Evolutionary conservation across 129 eudicot species (phyloP), one percentile per base, ranked within the genome.

Genomic region (Ambrosia trifida): DNA sequence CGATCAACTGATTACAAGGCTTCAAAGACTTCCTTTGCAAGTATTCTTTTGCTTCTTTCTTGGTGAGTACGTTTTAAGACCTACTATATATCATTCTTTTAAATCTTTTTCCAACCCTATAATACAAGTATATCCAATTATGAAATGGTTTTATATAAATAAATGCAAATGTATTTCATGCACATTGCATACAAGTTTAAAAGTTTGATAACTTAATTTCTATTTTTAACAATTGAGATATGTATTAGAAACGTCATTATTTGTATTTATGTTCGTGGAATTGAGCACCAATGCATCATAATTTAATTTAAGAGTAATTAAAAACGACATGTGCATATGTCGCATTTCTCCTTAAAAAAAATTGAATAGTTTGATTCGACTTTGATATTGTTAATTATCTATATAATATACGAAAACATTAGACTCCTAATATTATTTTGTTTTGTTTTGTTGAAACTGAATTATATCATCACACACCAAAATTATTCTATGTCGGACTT

Each of bases 1-100:
- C 46, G 66, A 44, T 28, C 76, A 38, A 57, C 45, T 20, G 45
- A 66, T 58, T 81, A 70, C 72, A 73, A 76, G 73, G 31, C 79
- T 57, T 79, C 73, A 32, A 73, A 24, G n/a, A 82, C 80, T 58
- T 71, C 78, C 7, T 56, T 86, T 51, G 53, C 91, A 20, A 73
- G 24, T 82, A 24, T 76, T 51, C 76, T 84, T 51, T 67, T 82
- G 51, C 38, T 79, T 53, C 33, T 84, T 49, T 91, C 97, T 5
- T 91, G 97, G 97, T 88, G 69, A 70, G 76, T 74, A 11, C 18
- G 0, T 71, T 58, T 11, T 51, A 9, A 38, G 47, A 31, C 41
- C 63, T 24, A 56, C 32, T 56, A 5, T 31, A 16, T 11, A 1
- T 12, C 57, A 33, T 52, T 24, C n/a, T 35, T 52, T 5, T n/a